Evolutionary conservation across 768 basidiomycete genomes (phyloP).

Genomic region (Boletales sp.): DNA sequence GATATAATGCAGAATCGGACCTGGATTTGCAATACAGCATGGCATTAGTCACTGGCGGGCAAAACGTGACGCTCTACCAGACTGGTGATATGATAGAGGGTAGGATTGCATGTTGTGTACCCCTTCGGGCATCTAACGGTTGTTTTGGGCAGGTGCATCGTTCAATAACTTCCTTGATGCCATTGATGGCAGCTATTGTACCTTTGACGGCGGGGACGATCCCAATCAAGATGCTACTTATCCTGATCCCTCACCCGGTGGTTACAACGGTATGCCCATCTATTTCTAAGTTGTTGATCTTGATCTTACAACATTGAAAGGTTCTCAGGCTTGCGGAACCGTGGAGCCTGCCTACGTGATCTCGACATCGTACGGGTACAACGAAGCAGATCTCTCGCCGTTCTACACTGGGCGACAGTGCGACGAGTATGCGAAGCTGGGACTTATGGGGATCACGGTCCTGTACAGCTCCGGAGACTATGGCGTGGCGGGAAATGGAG

Average conservation of each 20-base stretch:
- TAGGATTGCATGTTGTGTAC: not conserved
- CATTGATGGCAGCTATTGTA: constrained; percentile 35
- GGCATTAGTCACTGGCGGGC: constrained; percentile 26
- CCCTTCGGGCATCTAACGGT: not conserved
- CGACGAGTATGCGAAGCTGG: constrained; percentile 45
- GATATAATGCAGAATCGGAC: constrained; percentile 27
- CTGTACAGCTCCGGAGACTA: constrained; percentile 31
- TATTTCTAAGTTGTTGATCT: not conserved
- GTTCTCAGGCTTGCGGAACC: constrained; percentile 34
- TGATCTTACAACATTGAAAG: constrained; percentile 6
- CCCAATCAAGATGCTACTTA: constrained; percentile 23
- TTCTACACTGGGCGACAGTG: constrained; percentile 42
- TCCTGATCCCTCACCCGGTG: constrained; percentile 20
- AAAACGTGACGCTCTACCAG: constrained; percentile 32
- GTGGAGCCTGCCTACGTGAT: constrained; percentile 38
- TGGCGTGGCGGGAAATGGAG: constrained; percentile 29
- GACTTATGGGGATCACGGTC: constrained; percentile 34
- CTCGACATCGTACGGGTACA: constrained; percentile 41
- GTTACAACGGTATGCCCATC: constrained; percentile 14
- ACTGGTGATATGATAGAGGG: constrained; percentile 27
- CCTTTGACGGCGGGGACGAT: constrained; percentile 36
- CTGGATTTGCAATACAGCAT: constrained; percentile 33
- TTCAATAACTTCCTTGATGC: constrained; percentile 40
- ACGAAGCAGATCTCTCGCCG: constrained; percentile 34
- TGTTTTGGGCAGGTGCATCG: constrained; percentile 22